Percentiles rank a stretch among this genome's conserved stretches.
These are phyloP conservation scores for Diutina rugosa DNA, from an alignment of 1,139 yeast genomes.

Conservation along the genomic window DNA sequence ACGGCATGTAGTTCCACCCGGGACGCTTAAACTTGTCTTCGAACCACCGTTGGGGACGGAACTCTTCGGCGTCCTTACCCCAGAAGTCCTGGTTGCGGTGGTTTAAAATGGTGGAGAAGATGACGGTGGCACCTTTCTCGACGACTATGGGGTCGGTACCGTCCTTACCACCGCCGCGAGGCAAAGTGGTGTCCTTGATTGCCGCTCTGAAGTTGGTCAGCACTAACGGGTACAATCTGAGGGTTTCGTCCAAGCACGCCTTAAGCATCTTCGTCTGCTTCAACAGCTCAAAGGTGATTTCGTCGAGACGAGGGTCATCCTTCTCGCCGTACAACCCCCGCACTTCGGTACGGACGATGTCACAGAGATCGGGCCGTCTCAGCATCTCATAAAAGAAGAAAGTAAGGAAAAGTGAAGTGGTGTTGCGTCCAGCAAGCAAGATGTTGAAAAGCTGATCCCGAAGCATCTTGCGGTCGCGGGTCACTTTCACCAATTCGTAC, in stretches of 20 bases:
- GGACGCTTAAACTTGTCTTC: neutral
- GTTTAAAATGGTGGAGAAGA: neutral
- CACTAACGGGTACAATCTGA: neutral
- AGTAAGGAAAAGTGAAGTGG: neutral
- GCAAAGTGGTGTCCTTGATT: neutral
- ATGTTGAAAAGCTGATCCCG: constrained; percentile 1
- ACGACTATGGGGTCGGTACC: neutral
- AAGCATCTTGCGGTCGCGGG: constrained; percentile 1
- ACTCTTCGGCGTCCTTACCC: constrained; percentile 1
- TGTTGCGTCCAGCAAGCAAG: constrained; percentile 1
- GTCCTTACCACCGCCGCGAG: neutral
- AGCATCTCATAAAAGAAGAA: constrained; percentile 1
- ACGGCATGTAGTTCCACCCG: constrained; percentile 11
- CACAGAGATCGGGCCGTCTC: neutral
- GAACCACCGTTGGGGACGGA: constrained; percentile 2
- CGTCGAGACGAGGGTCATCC: constrained; percentile 6
- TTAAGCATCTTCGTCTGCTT: neutral
- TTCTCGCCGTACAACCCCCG: constrained; percentile 10
- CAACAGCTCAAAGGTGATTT: constrained; percentile 1
- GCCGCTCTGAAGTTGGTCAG: neutral
- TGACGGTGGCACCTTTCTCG: neutral
- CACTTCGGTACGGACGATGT: neutral
- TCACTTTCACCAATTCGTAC: constrained; percentile 2
- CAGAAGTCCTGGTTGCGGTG: neutral
- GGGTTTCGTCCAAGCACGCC: constrained; percentile 1